phyloP scores from a whole-genome alignment of 2,329 filamentous ascomycete species.

The Didymosphaeria variabile region DNA sequence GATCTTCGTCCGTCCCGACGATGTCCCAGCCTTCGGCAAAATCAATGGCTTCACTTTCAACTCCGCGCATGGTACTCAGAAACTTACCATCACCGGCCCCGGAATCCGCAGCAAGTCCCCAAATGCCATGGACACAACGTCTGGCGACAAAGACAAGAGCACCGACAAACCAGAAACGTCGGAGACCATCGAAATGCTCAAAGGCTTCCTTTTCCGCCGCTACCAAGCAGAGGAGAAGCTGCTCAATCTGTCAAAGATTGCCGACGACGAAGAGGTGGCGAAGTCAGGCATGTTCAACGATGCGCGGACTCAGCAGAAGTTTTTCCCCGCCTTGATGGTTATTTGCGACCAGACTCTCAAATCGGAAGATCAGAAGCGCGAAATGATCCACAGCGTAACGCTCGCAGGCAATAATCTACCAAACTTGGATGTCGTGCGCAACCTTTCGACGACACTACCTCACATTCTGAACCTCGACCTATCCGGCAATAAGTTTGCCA shows the following conservation, averaged over 20 bases:
- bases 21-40: conserved; percentile 46
- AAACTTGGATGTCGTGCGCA: conserved; percentile 75
- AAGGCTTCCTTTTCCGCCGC: conserved; percentile 74
- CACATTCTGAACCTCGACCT: conserved; percentile 89
- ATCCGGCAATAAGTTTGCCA: conserved; percentile 80
- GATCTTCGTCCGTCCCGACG: conserved; percentile 48
- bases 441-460: conserved; percentile 80
- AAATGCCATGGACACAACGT: conserved; percentile 18
- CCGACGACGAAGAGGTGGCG: conserved; percentile 74
- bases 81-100: conserved; percentile 29
- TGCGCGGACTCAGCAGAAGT: conserved; percentile 78
- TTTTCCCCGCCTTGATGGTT: conserved; percentile 91
- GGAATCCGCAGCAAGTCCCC: conserved; percentile 25
- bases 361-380: conserved; percentile 73
- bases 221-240: conserved; percentile 78
- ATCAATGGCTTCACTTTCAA: conserved; percentile 53
- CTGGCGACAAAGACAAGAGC: conserved; percentile 5
- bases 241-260: conserved; percentile 82
- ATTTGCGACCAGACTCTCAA: conserved; percentile 83
- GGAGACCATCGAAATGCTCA: conserved; percentile 69
- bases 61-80: conserved; percentile 44
- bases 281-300: conserved; percentile 79
- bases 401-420: conserved; percentile 82
- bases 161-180: background rate
- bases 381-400: conserved; percentile 82